phyloP scores from a whole-genome alignment of 441 rosid species.

The Gossypium schwendimanii region DNA sequence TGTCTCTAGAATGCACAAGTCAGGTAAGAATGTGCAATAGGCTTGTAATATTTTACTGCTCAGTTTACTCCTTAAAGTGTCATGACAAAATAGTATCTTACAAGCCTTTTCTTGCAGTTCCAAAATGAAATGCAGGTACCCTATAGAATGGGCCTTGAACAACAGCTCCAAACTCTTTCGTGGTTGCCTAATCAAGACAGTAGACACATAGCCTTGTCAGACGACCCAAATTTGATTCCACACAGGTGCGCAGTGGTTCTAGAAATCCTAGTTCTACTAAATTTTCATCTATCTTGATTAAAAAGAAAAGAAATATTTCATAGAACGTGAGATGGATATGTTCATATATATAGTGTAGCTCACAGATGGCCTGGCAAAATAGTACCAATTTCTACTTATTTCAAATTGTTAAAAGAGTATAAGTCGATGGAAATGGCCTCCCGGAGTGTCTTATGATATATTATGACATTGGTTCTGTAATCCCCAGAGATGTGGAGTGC shows the following conservation, averaged over 20 bases:
- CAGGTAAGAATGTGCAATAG: slow-evolving; percentile 38
- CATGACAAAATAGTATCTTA: neutral
- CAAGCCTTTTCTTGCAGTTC: slow-evolving; percentile 27
- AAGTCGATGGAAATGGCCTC: neutral
- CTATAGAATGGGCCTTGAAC: slow-evolving; percentile 46
- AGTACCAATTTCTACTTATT: neutral
- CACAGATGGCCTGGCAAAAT: too few relatives aligned
- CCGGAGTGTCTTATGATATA: neutral
- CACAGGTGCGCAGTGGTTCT: slow-evolving; percentile 28
- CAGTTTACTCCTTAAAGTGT: slow-evolving; percentile 6
- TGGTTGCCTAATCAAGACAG: slow-evolving; percentile 48
- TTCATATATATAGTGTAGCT: too few relatives aligned
- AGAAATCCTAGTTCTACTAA: neutral
- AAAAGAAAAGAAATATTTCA: too few relatives aligned
- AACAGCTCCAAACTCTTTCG: slow-evolving; percentile 46
- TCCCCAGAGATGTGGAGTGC: slow-evolving; percentile 63
- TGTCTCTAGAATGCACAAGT: slow-evolving; percentile 42
- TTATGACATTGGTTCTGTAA: neutral
- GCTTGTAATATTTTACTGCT: slow-evolving; percentile 17
- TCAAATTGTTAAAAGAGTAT: neutral
- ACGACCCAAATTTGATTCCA: slow-evolving; percentile 38
- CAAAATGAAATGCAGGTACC: slow-evolving; percentile 48
- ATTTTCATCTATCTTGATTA: neutral
- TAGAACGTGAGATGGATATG: too few relatives aligned
- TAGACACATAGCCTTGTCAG: slow-evolving; percentile 34